These are phyloP conservation scores for Cystoderma amianthinum DNA, from an alignment of 768 basidiomycete genomes.

Conservation along the genomic window DNA sequence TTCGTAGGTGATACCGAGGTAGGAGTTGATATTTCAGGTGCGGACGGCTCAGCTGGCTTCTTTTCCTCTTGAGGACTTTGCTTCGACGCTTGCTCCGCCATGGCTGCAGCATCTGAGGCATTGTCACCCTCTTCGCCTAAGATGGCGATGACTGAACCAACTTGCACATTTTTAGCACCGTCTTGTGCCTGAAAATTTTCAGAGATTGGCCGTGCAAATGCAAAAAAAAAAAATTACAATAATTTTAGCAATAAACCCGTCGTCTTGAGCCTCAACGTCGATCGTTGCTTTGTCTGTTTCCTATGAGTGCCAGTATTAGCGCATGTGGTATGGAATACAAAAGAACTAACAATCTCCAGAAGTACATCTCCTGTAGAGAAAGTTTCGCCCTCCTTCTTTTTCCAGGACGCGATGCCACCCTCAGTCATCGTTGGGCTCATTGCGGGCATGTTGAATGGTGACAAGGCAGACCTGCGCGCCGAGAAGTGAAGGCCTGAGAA, in stretches of 20 bases:
- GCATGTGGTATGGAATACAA: constrained; percentile 1
- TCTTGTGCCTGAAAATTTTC: constrained; percentile 51
- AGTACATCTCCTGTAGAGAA: constrained; percentile 90
- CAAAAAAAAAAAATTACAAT: constrained; percentile 50
- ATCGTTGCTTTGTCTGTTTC: constrained; percentile 99
- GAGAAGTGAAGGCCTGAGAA: constrained; percentile 87
- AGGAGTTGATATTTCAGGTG: constrained; percentile 24
- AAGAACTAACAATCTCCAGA: constrained; percentile 78
- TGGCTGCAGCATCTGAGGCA: constrained; percentile 68
- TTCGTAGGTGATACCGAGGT: constrained; percentile 19
- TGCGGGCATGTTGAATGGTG: constrained; percentile 92
- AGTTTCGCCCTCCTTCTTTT: constrained; percentile 90
- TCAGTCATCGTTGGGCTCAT: constrained; percentile 99
- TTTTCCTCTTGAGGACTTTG: constrained; percentile 26
- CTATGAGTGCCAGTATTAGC: constrained; percentile 31
- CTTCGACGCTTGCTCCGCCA: constrained; percentile 57
- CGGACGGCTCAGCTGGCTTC: constrained; percentile 31
- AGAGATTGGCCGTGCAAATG: not conserved
- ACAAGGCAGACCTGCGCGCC: constrained; percentile 66
- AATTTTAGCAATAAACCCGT: constrained; percentile 95
- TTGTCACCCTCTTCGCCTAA: constrained; percentile 95
- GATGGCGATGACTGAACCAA: constrained; percentile 88
- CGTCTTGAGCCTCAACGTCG: constrained; percentile 98
- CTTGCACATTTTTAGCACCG: constrained; percentile 81
- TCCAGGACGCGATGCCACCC: constrained; percentile 97